A percentile compares a stretch with the other conserved stretches of the same genome.
phyloP scores from a whole-genome alignment of 2,329 filamentous ascomycete genomes.

The Aspergillus spinulosporus region DNA sequence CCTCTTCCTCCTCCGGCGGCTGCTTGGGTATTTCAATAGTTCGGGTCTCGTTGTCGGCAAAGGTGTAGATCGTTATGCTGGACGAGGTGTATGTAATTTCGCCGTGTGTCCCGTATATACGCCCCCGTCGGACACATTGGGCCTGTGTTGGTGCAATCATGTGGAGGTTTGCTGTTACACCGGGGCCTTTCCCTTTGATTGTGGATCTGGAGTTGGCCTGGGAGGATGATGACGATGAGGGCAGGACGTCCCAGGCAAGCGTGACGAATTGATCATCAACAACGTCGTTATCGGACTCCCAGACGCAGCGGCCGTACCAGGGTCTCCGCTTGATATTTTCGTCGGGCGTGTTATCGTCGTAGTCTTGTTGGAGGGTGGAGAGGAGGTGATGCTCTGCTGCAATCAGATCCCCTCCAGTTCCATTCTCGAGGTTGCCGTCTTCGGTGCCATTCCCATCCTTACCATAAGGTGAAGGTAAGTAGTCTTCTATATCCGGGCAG shows the following conservation, averaged over 20 bases:
- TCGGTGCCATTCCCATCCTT: slow-evolving; percentile 23
- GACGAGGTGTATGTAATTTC: slow-evolving; percentile 83
- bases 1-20: slow-evolving; percentile 55
- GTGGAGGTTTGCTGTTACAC: slow-evolving; percentile 87
- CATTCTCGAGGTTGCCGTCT: neutral
- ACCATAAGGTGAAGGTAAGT: slow-evolving; percentile 40
- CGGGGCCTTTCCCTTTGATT: slow-evolving; percentile 42
- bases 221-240: neutral
- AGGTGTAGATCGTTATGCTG: slow-evolving; percentile 74
- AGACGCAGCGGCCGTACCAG: slow-evolving; percentile 95
- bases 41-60: slow-evolving; percentile 57
- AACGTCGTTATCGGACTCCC: slow-evolving; percentile 88
- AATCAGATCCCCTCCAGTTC: neutral
- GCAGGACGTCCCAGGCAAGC: slow-evolving; percentile 66
- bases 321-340: slow-evolving; percentile 52
- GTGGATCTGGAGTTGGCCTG: neutral
- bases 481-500: slow-evolving; percentile 87
- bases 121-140: slow-evolving; percentile 80
- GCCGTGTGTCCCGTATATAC: slow-evolving; percentile 82
- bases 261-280: slow-evolving; percentile 91
- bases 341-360: slow-evolving; percentile 55
- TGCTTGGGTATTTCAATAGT: slow-evolving; percentile 61
- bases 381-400: slow-evolving; percentile 55
- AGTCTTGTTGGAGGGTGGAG: slow-evolving; percentile 54
- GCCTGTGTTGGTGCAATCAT: slow-evolving; percentile 90